Conservation (phyloP, 1,284 basidiomycete genomes). For the Cryptococcus sp. region DNA sequence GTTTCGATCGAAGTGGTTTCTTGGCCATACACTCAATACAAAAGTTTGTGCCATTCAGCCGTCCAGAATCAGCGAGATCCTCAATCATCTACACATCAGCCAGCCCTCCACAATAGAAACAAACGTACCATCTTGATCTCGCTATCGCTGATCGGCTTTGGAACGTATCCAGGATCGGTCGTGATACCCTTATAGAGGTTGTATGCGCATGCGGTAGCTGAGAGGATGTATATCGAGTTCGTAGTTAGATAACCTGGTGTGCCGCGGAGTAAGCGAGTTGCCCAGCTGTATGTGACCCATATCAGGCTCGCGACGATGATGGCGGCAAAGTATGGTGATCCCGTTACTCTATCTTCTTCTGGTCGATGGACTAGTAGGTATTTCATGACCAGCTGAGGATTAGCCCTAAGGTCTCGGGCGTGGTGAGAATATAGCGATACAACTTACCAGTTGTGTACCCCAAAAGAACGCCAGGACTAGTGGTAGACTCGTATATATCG, state of each 20-base stretch:
- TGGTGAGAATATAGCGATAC: slow-evolving; percentile 1
- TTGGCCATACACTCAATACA: slow-evolving; percentile 92
- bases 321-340: slow-evolving; percentile 78
- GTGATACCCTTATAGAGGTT: slow-evolving; percentile 87
- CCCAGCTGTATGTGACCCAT: slow-evolving; percentile 83
- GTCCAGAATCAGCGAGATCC: slow-evolving; percentile 77
- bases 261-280: slow-evolving; percentile 49
- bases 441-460: slow-evolving; percentile 81
- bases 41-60: slow-evolving; percentile 90
- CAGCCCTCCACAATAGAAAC: not conserved
- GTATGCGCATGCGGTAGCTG: slow-evolving; percentile 68
- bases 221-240: slow-evolving; percentile 57
- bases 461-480: slow-evolving; percentile 81
- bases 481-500: slow-evolving; percentile 83
- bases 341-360: slow-evolving; percentile 40
- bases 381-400: slow-evolving; percentile 24
- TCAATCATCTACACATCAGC: slow-evolving; percentile 65
- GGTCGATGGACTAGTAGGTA: slow-evolving; percentile 30
- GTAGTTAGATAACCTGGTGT: slow-evolving; percentile 66
- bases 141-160: slow-evolving; percentile 65
- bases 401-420: not conserved
- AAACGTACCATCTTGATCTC: slow-evolving; percentile 68
- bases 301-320: slow-evolving; percentile 81
- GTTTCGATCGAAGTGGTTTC: slow-evolving; percentile 89
- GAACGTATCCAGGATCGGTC: slow-evolving; percentile 85